Base-by-base conservation (phyloP, 441 rosid genomes). In the Omphalea diandra region DNA sequence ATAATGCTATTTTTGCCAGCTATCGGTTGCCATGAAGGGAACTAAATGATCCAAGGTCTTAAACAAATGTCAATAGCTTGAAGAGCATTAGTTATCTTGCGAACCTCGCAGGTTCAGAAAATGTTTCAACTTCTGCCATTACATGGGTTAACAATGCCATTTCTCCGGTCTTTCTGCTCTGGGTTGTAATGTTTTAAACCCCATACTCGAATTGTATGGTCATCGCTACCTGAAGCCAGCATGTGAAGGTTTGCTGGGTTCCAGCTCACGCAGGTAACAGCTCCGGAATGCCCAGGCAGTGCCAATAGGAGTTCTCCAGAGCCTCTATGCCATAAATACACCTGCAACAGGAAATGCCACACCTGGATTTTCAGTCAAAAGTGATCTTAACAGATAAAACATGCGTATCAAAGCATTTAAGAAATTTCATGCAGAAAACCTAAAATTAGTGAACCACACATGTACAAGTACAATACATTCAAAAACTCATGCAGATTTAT, bases 161-260 rank as follows among this genome's bases (percentile, higher is more conserved):
- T 82, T 76, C 83, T 75, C 31, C 68, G 68, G 6, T 53, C 65
- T 75, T 67, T 76, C 41, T 63, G 79, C 76, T 75, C 79, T 47
- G 59, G 70, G 31, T 43, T 75, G 57, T 79, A 63, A 46, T 77
- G 80, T 53, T 76, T 78, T 74, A 84, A 49, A 60, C 88, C 88
- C 90, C 90, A 86, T 77, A 86, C 79, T 69, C 88, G 80, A 29
- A 86, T 83, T 6, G 88, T 81, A 0, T 83, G 79, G 11, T 86
- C 90, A 27, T 86, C 88, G 33, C 90, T 86, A 41, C 84, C 90
- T 4, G 90, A 86, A 31, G 90, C 90, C 72, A 86, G 76, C 88
- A 84, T 84, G 67, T 81, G 83, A 15, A 75, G 84, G 58, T 86
- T 79, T 60, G 77, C 67, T 8, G 90, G 88, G 66, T 81, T 86